Base-by-base conservation (phyloP, 352 stramenopile species). In the Thraustotheca clavata region DNA sequence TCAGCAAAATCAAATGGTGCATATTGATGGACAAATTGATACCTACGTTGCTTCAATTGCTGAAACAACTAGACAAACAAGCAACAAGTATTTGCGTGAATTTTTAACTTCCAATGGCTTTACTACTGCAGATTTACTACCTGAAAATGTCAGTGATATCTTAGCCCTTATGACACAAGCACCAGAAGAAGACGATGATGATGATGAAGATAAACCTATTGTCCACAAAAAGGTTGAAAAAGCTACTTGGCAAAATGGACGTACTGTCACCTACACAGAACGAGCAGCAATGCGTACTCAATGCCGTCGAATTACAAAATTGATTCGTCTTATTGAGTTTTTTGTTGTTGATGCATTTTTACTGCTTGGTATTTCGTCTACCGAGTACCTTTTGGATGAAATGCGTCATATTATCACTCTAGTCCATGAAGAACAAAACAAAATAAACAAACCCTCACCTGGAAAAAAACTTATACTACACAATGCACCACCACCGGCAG, bases 261-360 rank as follows among this genome's bases (percentile, higher is more conserved):
- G 38, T 1, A 31, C 29, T 32, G 97, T 98, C 86, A 97, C 88
- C 3, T 98, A 97, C 69, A 98, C 94, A n/a, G 91, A 98, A 57
- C 79, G 91, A 2, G 90, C 92, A 5, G 89, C 83, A 0, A 89
- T 98, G 73, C 82, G 87, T 14, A 90, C 82, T 0, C 88, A 98
- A 65, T 97, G 92, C 69, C 78, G 87, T n/a, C 85, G 87, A 12
- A 71, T 97, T 39, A 96, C 83, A 8, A 89, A 91, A 39, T 97
- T 98, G 60, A 73, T 98, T 1, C 84, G 89, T 1, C 72, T 98
- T 8, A 83, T 97, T 3, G 91, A 98, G 69, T 97, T 97, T 66
- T 68, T 91, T 29, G 73, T 97, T 18, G 83, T 80, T 6, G 80
- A 92, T 69, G 81, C 87, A 2, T 48, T 95, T 20, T 54, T 95